Conservation (phyloP, 1,139 yeast genomes). For the Geotrichum klebahnii region DNA sequence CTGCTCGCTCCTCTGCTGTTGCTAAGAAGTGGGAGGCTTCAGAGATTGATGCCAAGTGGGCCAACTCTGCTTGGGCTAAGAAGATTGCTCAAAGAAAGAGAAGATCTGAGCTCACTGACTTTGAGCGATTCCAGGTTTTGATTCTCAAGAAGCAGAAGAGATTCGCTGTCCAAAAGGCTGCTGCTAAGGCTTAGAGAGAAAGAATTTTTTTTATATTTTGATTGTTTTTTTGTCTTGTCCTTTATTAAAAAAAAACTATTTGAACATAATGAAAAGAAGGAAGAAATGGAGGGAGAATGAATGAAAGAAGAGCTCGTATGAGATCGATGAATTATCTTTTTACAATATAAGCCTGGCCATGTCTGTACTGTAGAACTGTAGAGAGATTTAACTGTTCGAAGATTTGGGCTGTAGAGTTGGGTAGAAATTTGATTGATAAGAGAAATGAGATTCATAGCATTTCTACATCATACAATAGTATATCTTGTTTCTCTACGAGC, state of each 20-base stretch:
- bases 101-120: slow-evolving; percentile 90
- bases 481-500: no score
- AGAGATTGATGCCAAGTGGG: slow-evolving; percentile 87
- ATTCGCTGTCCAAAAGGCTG: slow-evolving; percentile 86
- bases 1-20: slow-evolving; percentile 81
- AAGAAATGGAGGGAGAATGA: not conserved
- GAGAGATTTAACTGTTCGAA: no score
- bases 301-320: not conserved
- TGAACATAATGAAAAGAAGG: not conserved
- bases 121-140: slow-evolving; percentile 99
- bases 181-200: slow-evolving; percentile 71
- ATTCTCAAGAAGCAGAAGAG: slow-evolving; percentile 97
- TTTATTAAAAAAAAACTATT: slow-evolving; percentile 3
- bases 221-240: not conserved
- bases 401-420: no score
- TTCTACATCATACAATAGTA: no score
- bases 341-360: not conserved
- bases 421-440: no score
- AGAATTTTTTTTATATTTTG: slow-evolving; percentile 3
- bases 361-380: not conserved
- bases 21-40: slow-evolving; percentile 92
- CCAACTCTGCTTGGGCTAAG: slow-evolving; percentile 93
- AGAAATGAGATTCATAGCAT: no score
- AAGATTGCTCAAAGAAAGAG: slow-evolving; percentile 91
- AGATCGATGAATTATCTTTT: not conserved